Evolutionary conservation across 2,329 filamentous ascomycete genomes (phyloP), one percentile per base, ranked within the genome.

Genomic region (Plectosphaerella plurivora): DNA sequence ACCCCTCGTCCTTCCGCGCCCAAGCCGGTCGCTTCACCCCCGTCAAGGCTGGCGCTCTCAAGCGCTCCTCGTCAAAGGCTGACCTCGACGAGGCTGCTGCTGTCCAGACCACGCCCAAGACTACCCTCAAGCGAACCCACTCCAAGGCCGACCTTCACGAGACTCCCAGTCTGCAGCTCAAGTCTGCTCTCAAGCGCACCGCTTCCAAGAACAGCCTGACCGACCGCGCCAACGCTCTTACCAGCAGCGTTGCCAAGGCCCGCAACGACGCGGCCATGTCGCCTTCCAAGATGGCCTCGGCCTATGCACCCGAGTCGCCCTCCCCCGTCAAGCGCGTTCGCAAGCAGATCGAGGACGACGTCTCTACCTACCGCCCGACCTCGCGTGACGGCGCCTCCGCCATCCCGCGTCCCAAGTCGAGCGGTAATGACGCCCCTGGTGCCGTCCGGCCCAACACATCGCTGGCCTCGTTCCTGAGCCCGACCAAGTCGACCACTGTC

Each of bases 1-100:
- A 97, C 66, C 79, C 91, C 9, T 96, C 92, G 11, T 82, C 87
- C 15, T 94, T 86, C 73, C 80, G 89, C 56, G 79, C 79, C 20
- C 76, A 81, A 54, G 70, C 76, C 5, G 76, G 69, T 36, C 77
- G 78, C 9, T 69, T 75, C 57, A 78, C 80, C n/a, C 80, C 82
- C 10, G 65, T 72, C 50, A 63, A 62, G 51, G 28, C 28, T 33
- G 62, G 68, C 25, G 57, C 59, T 20, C 58, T 71, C 45, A 76
- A 72, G 57, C 65, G 65, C 45, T 63, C 75, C 1, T 73, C 73
- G 22, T 78, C 73, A 60, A 83, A 74, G 65, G 70, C 69, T 49
- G 72, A 65, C 60, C 74, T 63, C 62, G 67, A 70, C 49, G 63
- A 60, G 8, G 28, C 28, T 33, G 28, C 28, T 33, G 28, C 28